Evolutionary conservation across 2,329 filamentous ascomycete species (phyloP).

Genomic region (Beauveria medogensis): DNA sequence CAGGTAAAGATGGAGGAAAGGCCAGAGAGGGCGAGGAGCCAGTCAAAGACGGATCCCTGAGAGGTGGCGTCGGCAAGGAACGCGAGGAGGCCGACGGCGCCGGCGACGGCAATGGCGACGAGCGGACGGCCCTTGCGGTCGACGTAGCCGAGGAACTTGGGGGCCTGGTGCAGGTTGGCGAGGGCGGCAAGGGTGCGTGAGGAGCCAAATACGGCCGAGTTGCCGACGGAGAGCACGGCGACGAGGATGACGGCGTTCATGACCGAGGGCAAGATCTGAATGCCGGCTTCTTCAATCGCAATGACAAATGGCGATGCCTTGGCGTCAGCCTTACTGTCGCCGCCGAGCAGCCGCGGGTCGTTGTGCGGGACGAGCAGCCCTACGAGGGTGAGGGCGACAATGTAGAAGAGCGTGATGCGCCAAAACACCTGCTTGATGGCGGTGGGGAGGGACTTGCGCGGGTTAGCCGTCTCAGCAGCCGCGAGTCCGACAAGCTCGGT

Average conservation of each 20-base stretch:
- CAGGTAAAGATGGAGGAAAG: constrained; percentile 71
- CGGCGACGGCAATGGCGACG: constrained; percentile 61
- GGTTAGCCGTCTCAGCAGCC: constrained; percentile 71
- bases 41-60: constrained; percentile 60
- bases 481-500: constrained; percentile 71
- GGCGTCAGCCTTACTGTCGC: constrained; percentile 51
- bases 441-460: constrained; percentile 71
- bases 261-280: constrained; percentile 70
- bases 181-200: constrained; percentile 84
- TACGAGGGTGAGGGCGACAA: constrained; percentile 72
- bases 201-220: constrained; percentile 85
- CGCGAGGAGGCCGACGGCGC: constrained; percentile 61
- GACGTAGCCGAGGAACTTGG: constrained; percentile 68
- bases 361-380: constrained; percentile 74
- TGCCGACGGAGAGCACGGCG: constrained; percentile 83
- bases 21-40: constrained; percentile 70
- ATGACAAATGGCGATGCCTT: constrained; percentile 88
- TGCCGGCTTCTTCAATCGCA: constrained; percentile 77
- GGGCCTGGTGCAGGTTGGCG: constrained; percentile 79
- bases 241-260: constrained; percentile 96
- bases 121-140: constrained; percentile 76
- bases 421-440: constrained; percentile 94
- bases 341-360: constrained; percentile 53
- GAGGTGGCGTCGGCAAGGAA: constrained; percentile 63
- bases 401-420: constrained; percentile 86